Base-by-base conservation (phyloP, 169 alveolate genomes). In the Plasmodium chabaudi region DNA sequence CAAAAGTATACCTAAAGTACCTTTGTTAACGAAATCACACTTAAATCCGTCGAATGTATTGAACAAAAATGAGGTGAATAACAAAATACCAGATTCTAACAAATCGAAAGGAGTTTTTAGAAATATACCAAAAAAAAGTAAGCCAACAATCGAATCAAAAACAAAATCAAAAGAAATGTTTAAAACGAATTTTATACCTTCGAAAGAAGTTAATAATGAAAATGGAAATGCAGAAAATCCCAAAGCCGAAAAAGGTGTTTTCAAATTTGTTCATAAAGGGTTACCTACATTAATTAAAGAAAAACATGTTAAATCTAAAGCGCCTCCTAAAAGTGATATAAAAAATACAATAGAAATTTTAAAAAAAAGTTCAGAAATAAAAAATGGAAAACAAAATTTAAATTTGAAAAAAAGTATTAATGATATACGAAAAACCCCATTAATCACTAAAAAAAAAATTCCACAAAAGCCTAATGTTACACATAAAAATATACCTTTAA, bases 301-400 rank as follows among this genome's bases (percentile, higher is more conserved):
- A 27, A 79, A 79, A 51, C 53, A 21, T 68, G 61, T 64, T 53
- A 79, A 67, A 17, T 57, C 51, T 25, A 79, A 79, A 60, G 82
- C 79, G 9, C 89, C 89, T 15, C 72, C 79, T n/a, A 79, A 79
- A 59, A 79, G 65, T 9, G 55, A 51, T 69, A 55, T 67, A 79
- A 79, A 79, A 65, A 47, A 65, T 46, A 79, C 89, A 47, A 27
- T 79, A 69, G 68, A 67, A 21, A 49, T 55, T 53, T 59, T 79
- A 65, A 79, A 79, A 47, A 79, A 27, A 9, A 70, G 55, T 34
- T 53, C 61, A 65, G 89, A 79, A 49, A 53, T 27, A 67, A 69
- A 60, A 67, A 79, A 15, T 59, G 69, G 17, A 60, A 65, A 21
- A 15, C 25, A 25, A 60, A 65, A 46, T 47, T 53, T 27, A 34